Base-by-base conservation (phyloP, 1,139 yeast genomes). In the Candida sojae region DNA sequence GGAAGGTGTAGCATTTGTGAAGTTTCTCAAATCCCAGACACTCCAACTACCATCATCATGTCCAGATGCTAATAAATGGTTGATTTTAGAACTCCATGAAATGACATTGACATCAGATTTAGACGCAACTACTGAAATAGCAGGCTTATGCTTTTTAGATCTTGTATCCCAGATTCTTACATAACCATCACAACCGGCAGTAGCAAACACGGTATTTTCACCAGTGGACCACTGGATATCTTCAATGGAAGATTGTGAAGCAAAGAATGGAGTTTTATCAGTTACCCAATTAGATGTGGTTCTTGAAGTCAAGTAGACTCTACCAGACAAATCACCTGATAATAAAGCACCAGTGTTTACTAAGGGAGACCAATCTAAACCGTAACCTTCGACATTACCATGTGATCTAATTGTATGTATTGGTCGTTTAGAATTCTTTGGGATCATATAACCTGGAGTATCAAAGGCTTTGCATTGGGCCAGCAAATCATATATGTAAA, bases 21-120 rank as follows among this genome's bases (percentile, higher is more conserved):
- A 91, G 58, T 82, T 87, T 65, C 99, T 86, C 69, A 93, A 77
- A 73, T 93, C 99, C 99, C 99, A 93, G 39, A 93, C 95, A 47
- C 96, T 91, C 97, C 98, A 93, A 31, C 85, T 73, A 53, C 99
- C 99, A 66, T 91, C 97, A 66, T 93, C 99, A 63, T 93, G 97
- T 56, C 99, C 99, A 45, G 95, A 85, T 0, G 98, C 98, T 52
- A 93, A 77, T 60, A 93, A 74, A 61, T 91, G 89, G 62, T 86
- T 86, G 55, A 92, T 87, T 63, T 88, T 88, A 52, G 81, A 81
- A 70, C 95, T 89, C 99, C 99, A 93, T 42, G 97, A 88, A 67
- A 95, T 87, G 49, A 95, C 99, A 63, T 93, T 93, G 52, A 93
- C 90, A 67, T 93, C 99, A 1, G 91, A 75, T 26, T 71, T 68